Conservation (phyloP, 768 basidiomycete species). For the Calocybe gangraenosa region DNA sequence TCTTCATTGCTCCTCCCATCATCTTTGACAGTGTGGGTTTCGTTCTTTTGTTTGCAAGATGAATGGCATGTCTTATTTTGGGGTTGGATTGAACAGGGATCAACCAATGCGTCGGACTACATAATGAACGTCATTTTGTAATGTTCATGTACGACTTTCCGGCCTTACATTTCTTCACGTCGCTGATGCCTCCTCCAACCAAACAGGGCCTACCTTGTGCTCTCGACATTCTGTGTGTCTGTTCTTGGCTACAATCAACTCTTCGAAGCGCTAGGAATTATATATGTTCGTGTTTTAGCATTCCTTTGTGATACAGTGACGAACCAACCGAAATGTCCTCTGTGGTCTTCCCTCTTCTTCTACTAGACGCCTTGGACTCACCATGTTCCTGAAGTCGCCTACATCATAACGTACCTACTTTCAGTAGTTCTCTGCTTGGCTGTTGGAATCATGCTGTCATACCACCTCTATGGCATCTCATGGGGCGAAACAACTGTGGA, state of each 20-base stretch:
- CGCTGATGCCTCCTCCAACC: not conserved
- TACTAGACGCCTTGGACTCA: conserved; percentile 48
- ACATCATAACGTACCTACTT: conserved; percentile 75
- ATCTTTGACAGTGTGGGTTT: conserved; percentile 34
- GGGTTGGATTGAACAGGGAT: conserved; percentile 56
- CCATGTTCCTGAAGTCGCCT: conserved; percentile 61
- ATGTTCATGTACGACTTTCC: conserved; percentile 72
- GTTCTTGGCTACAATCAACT: conserved; percentile 61
- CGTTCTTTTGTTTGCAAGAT: not conserved
- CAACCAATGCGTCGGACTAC: conserved; percentile 93
- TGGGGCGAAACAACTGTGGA: conserved; percentile 89
- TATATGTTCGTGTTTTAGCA: conserved; percentile 22
- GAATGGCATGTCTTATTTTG: not conserved
- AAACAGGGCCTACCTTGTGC: conserved; percentile 75
- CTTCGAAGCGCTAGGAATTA: conserved; percentile 54
- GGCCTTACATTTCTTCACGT: not conserved
- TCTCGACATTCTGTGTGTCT: conserved; percentile 60
- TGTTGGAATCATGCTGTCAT: conserved; percentile 66
- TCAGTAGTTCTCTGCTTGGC: conserved; percentile 71
- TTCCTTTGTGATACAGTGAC: too few species aligned
- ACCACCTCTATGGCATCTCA: conserved; percentile 69
- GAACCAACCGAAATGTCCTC: too few species aligned
- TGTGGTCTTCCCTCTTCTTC: not conserved
- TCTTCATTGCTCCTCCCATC: conserved; percentile 6
- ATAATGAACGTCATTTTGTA: conserved; percentile 95